Evolutionary conservation across 2,329 filamentous ascomycete species (phyloP).

Genomic region (Colletotrichum sp.): DNA sequence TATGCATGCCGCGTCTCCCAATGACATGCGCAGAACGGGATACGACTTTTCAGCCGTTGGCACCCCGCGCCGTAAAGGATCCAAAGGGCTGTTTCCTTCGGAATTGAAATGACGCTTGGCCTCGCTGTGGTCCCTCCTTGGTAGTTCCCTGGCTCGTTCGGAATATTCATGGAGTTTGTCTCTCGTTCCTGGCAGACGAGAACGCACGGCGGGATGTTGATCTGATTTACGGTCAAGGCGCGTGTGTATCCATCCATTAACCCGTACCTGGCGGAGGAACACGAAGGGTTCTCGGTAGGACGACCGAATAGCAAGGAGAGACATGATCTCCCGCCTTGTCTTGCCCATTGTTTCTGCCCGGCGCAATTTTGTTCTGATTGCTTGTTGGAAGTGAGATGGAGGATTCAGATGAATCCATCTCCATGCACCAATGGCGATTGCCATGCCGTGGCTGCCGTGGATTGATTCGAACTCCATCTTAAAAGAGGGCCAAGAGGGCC

Average conservation of each 20-base stretch:
- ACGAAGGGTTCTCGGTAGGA: background rate
- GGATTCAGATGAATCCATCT: background rate
- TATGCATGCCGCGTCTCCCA: background rate
- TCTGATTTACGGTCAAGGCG: background rate
- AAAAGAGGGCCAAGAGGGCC: background rate
- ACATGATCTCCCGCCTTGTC: background rate
- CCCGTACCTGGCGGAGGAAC: background rate
- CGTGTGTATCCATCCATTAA: background rate
- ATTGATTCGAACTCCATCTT: background rate
- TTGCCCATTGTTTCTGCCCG: background rate
- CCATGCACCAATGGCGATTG: background rate
- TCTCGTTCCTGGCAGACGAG: background rate
- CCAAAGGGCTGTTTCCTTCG: background rate
- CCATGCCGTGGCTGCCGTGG: background rate
- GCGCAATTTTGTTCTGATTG: background rate
- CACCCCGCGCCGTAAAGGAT: background rate
- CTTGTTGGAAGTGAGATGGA: background rate
- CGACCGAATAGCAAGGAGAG: background rate
- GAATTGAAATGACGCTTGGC: background rate
- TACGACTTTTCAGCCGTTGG: background rate
- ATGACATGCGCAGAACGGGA: background rate
- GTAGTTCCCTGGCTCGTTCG: background rate
- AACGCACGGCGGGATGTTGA: background rate
- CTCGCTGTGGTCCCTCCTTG: background rate
- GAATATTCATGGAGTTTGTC: background rate